A percentile compares a stretch with the other conserved stretches of the same genome.
Conservation (phyloP, 2,329 filamentous ascomycete species). For the Talaromyces sp. region DNA sequence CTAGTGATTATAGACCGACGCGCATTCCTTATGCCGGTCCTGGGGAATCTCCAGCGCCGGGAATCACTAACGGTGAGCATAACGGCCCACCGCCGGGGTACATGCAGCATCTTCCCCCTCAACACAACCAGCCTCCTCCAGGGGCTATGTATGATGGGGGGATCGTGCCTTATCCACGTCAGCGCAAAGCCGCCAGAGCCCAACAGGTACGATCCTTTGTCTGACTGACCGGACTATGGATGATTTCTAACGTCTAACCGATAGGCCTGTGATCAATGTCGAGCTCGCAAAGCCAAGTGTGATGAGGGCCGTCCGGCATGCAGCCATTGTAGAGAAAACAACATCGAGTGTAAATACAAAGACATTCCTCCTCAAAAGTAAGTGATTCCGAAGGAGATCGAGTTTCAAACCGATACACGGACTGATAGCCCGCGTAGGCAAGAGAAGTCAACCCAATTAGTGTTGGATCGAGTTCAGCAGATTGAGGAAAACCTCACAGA, state of each 20-base stretch:
- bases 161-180: conserved; percentile 34
- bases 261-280: conserved; percentile 81
- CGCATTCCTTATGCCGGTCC: conserved; percentile 32
- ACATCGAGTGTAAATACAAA: conserved; percentile 77
- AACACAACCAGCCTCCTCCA: conserved; percentile 23
- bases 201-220: conserved; percentile 34
- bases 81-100: conserved; percentile 29
- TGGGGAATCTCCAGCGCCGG: conserved; percentile 25
- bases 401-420: neutral
- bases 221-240: neutral
- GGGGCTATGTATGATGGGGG: conserved; percentile 31
- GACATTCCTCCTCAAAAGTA: conserved; percentile 90
- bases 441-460: conserved; percentile 39
- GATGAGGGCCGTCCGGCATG: conserved; percentile 81
- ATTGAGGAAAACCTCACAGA: neutral
- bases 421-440: conserved; percentile 28
- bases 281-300: conserved; percentile 84
- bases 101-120: conserved; percentile 25
- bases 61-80: conserved; percentile 28
- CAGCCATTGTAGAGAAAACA: conserved; percentile 81
- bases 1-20: conserved; percentile 28
- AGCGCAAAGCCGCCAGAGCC: conserved; percentile 39
- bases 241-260: neutral
- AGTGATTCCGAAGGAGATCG: conserved; percentile 29
- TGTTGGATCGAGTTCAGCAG: conserved; percentile 28